phyloP scores from a whole-genome alignment of 2,329 filamentous ascomycete genomes.

The Cryphonectria radicalis region DNA sequence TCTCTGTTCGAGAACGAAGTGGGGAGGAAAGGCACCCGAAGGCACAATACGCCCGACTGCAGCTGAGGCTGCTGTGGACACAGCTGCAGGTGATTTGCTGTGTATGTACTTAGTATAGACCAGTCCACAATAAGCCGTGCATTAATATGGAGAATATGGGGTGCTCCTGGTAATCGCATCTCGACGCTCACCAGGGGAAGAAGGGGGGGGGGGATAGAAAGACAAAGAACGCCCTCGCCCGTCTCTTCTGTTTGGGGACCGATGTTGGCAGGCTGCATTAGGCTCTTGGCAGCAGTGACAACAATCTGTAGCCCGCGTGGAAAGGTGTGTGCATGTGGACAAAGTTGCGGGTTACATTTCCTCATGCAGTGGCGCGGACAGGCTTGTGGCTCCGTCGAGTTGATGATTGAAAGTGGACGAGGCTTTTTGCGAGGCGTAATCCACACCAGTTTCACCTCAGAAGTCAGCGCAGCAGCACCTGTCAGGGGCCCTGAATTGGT shows the following conservation, averaged over 20 bases:
- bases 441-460: background rate
- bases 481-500: background rate
- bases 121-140: background rate
- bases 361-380: constrained; percentile 20
- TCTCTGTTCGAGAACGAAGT: constrained; percentile 17
- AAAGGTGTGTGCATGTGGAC: constrained; percentile 11
- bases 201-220: background rate
- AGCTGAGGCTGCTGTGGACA: constrained; percentile 3
- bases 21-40: constrained; percentile 27
- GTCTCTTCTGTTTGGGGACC: background rate
- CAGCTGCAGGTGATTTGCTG: constrained; percentile 20
- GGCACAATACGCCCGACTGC: constrained; percentile 5
- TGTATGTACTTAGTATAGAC: background rate
- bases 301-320: background rate
- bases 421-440: constrained; percentile 27
- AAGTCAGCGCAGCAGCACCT: background rate
- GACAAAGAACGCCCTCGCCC: background rate
- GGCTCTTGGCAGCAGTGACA: background rate
- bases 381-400: constrained; percentile 22
- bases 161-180: background rate
- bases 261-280: background rate
- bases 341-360: constrained; percentile 18
- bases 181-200: background rate
- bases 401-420: constrained; percentile 14
- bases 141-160: too few relatives aligned